Base-by-base conservation (phyloP, 2,329 filamentous ascomycete species). In the Sporothrix schenckii region DNA sequence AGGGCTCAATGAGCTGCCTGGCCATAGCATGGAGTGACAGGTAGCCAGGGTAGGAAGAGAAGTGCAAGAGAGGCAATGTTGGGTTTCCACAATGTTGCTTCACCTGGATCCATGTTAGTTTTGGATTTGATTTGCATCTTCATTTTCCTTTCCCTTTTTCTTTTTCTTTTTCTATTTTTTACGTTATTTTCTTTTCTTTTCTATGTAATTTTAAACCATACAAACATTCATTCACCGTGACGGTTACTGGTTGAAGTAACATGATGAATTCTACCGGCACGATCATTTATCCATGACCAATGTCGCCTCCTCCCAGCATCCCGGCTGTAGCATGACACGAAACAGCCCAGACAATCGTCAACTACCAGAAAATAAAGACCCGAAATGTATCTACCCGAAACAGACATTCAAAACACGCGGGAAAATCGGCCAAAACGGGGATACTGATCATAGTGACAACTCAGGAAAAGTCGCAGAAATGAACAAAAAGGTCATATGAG, bases 1-100 rank as follows among this genome's bases (percentile, higher is more conserved):
- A 53, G 50, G 50, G 74, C 63, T 74, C 21, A 39, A 66, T 13
- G 71, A 73, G 50, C 72, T 74, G 41, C 74, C 74, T 4, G 74
- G 74, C 27, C 47, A 66, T 24, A 47, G 52, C 53, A 69, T 65
- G 68, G 68, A 69, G 10, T 61, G 9, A 14, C 10, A 44, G 41
- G 13, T 10, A 44, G 41, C 9, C 13, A 44, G 13, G 34, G 4
- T 2, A 3, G 53, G 4, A 2, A 2, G 3, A 9, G 41, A 69
- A 11, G 41, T 3, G n/a, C 2, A 60, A 21, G 24, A 10, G n/a
- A 21, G 3, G 49, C 7, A 27, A 19, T 30, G 27, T 3, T 30
- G 27, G 27, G 4, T 30, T 3, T 30, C 3, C 0, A 3, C 27
- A 5, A 30, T 30, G 27, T 30, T 30, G 27, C 27, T 30, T 30